A percentile compares a stretch with the other conserved stretches of the same genome.
Conservation (phyloP, 306 rosid genomes). For the Quercus mongolica region DNA sequence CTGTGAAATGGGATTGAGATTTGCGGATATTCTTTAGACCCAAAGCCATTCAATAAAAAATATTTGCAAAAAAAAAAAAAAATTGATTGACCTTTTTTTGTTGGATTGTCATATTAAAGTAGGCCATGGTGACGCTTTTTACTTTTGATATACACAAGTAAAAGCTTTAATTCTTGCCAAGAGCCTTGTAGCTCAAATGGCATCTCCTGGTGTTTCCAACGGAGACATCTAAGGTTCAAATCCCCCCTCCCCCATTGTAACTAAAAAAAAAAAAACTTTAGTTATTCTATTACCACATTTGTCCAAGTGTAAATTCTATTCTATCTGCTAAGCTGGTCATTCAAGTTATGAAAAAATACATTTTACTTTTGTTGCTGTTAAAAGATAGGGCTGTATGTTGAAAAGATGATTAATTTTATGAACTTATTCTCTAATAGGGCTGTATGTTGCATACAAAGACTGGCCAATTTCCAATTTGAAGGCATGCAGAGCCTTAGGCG, state of each 20-base stretch:
- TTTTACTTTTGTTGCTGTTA: neutral
- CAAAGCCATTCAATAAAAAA: too few species aligned
- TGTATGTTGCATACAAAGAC: neutral
- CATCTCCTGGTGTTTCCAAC: too few species aligned
- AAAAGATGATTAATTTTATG: neutral
- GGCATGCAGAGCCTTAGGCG: neutral
- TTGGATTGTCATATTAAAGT: neutral
- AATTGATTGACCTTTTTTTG: neutral
- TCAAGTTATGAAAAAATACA: neutral
- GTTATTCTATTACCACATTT: too few species aligned
- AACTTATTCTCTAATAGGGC: neutral
- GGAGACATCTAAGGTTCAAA: too few species aligned
- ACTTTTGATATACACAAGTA: neutral
- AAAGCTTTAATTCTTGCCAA: neutral
- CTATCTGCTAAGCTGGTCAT: neutral
- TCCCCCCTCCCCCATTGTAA: too few species aligned
- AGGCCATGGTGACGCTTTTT: neutral
- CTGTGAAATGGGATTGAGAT: too few species aligned
- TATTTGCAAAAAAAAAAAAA: too few species aligned
- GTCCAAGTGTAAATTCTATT: too few species aligned
- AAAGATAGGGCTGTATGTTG: neutral
- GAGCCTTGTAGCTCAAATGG: too few species aligned
- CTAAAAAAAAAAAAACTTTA: neutral
- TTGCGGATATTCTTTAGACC: too few species aligned
- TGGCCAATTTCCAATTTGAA: neutral